A percentile compares a stretch with the other conserved stretches of the same genome.
phyloP scores from a whole-genome alignment of 225 moss, liverwort and hornwort genomes.

The Sphagnum contortum region DNA sequence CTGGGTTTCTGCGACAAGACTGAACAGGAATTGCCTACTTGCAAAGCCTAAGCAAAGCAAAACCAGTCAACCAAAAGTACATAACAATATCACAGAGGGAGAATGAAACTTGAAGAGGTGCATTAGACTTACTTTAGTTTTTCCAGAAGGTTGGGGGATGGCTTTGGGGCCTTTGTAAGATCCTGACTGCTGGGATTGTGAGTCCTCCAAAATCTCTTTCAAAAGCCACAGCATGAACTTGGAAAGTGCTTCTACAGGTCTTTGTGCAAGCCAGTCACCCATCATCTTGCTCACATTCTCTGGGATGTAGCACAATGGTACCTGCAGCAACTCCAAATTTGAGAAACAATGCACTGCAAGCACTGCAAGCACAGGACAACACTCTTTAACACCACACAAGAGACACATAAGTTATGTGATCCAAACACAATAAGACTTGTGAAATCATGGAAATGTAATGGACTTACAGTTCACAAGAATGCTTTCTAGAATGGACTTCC shows the following conservation, averaged over 20 bases:
- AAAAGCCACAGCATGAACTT: conserved; percentile 74
- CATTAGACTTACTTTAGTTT: conserved; percentile 46
- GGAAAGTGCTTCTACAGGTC: conserved; percentile 67
- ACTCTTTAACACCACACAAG: too few relatives aligned
- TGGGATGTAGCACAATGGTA: conserved; percentile 67
- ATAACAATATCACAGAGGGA: too few relatives aligned
- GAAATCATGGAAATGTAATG: too few relatives aligned
- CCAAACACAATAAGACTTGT: too few relatives aligned
- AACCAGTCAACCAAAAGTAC: too few relatives aligned
- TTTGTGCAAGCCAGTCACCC: conserved; percentile 72
- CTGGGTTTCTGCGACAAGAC: too few relatives aligned
- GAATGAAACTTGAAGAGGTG: too few relatives aligned
- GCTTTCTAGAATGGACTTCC: too few relatives aligned
- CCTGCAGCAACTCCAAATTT: conserved; percentile 28
- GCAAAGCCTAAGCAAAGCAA: too few relatives aligned
- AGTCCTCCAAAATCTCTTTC: conserved; percentile 61
- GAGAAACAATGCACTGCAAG: background rate
- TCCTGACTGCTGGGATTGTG: conserved; percentile 35
- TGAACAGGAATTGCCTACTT: too few relatives aligned
- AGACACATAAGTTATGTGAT: background rate
- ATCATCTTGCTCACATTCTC: conserved; percentile 56
- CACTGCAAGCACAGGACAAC: too few relatives aligned
- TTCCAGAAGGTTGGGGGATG: conserved; percentile 34
- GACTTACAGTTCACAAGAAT: too few relatives aligned
- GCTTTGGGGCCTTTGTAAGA: conserved; percentile 37